Conservation (phyloP, 495 filamentous ascomycete genomes). For the Podospora fimiseda region DNA sequence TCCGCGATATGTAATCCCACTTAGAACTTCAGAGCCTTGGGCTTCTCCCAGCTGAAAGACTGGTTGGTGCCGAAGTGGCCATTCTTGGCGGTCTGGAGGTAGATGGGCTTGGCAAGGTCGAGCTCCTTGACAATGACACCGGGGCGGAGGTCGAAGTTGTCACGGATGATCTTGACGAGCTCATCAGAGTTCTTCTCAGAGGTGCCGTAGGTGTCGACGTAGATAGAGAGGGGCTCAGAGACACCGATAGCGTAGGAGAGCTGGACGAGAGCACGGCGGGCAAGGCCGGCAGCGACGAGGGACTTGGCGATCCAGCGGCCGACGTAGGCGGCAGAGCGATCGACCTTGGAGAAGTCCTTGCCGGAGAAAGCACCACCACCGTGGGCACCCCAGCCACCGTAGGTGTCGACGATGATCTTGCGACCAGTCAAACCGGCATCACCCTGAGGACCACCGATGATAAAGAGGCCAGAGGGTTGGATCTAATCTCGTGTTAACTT, state of each 20-base stretch:
- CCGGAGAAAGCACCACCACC: conserved; percentile 99
- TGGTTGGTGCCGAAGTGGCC: conserved; percentile 98
- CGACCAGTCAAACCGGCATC: conserved; percentile 97
- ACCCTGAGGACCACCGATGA: conserved; percentile 98
- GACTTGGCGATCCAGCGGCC: conserved; percentile 99
- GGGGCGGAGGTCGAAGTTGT: conserved; percentile 94
- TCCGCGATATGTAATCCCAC: conserved; percentile 25
- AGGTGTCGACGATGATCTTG: conserved; percentile 99
- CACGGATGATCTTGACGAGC: conserved; percentile 84
- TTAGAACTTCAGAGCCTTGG: conserved; percentile 88
- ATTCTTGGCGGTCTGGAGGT: conserved; percentile 97
- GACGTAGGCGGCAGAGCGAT: conserved; percentile 95
- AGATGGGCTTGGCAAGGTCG: conserved; percentile 90
- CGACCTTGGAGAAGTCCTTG: conserved; percentile 99
- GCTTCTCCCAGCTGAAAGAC: conserved; percentile 95
- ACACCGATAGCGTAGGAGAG: conserved; percentile 99
- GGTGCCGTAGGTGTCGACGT: conserved; percentile 81
- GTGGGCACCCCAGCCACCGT: conserved; percentile 99
- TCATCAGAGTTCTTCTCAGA: conserved; percentile 66
- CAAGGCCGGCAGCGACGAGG: conserved; percentile 78
- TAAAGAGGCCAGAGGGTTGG: conserved; percentile 96
- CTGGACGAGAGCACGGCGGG: conserved; percentile 89
- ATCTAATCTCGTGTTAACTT: conserved; percentile 50
- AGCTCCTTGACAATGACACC: conserved; percentile 99
- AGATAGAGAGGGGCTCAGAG: conserved; percentile 87